Evolutionary conservation across 2,329 filamentous ascomycete species (phyloP).

Genomic region (Fusarium sp.): DNA sequence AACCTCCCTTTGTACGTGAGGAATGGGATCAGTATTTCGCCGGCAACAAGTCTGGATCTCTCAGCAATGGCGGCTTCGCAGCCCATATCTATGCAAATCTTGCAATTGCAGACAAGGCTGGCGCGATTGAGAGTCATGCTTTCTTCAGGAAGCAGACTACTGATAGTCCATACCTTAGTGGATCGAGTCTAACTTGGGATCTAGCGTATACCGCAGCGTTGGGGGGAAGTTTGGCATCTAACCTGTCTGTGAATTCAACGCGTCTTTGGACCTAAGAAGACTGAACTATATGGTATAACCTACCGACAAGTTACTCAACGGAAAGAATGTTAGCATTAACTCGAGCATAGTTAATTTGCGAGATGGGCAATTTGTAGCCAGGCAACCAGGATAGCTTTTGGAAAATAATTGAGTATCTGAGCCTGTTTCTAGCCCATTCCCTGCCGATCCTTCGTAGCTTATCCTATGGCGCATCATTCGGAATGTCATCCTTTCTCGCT

Average conservation of each 20-base stretch:
- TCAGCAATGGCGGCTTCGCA: background rate
- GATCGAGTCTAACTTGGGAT: background rate
- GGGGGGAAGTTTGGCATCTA: background rate
- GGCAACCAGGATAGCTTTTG: no score
- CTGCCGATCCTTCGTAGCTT: no score
- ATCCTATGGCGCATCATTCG: no score
- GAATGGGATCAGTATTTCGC: background rate
- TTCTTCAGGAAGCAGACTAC: background rate
- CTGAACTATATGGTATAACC: no score
- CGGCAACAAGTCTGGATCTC: background rate
- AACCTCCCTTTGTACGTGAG: background rate
- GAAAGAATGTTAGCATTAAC: accelerated
- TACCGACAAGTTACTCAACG: background rate
- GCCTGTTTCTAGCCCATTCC: no score
- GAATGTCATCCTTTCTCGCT: no score
- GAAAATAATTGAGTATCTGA: no score
- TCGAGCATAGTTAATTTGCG: background rate
- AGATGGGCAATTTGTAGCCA: no score
- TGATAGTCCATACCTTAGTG: background rate
- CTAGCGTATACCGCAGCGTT: background rate
- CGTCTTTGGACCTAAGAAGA: background rate
- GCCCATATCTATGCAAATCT: background rate
- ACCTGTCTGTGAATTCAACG: background rate
- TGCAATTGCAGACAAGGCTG: background rate
- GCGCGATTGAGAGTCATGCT: background rate